These are phyloP conservation scores for Pseudodiploospora longispora DNA, from an alignment of 2,329 filamentous ascomycete species.

Conservation along the genomic window DNA sequence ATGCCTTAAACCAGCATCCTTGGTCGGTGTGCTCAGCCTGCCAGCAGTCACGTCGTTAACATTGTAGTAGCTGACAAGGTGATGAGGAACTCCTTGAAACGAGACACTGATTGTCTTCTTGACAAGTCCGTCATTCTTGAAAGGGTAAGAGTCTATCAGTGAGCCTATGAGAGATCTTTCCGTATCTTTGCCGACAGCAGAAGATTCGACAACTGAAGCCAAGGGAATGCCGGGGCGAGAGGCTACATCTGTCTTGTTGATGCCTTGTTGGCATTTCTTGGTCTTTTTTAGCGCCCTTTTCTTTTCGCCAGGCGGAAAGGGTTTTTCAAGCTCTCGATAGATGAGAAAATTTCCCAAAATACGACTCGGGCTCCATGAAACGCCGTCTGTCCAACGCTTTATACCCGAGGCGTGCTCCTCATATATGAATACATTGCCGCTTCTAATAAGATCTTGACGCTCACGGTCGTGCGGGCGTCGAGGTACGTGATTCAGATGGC, in stretches of 20 bases:
- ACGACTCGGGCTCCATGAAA: constrained; percentile 82
- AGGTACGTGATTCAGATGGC: constrained; percentile 64
- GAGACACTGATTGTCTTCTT: constrained; percentile 90
- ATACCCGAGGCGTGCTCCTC: constrained; percentile 86
- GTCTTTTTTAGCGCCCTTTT: constrained; percentile 71
- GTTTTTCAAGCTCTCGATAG: constrained; percentile 72
- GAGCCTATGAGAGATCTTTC: constrained; percentile 60
- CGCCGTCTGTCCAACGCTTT: constrained; percentile 89
- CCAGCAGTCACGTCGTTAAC: constrained; percentile 66
- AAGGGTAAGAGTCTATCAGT: constrained; percentile 80
- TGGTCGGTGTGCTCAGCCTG: constrained; percentile 49
- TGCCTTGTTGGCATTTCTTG: constrained; percentile 30
- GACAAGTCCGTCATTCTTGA: constrained; percentile 72
- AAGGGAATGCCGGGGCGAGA: constrained; percentile 16
- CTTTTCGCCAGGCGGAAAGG: constrained; percentile 76
- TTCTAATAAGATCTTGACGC: constrained; percentile 66
- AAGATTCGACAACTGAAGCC: constrained; percentile 9
- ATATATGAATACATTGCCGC: constrained; percentile 84
- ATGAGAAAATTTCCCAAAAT: constrained; percentile 80
- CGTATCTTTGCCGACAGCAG: constrained; percentile 18
- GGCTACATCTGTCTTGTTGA: constrained; percentile 25
- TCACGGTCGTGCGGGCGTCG: constrained; percentile 83
- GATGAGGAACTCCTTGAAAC: constrained; percentile 66
- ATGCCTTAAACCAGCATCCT: constrained; percentile 29
- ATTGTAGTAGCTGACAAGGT: constrained; percentile 83